Evolutionary conservation across 140 eudicot genomes (phyloP).

Genomic region (Flaveria floridana): DNA sequence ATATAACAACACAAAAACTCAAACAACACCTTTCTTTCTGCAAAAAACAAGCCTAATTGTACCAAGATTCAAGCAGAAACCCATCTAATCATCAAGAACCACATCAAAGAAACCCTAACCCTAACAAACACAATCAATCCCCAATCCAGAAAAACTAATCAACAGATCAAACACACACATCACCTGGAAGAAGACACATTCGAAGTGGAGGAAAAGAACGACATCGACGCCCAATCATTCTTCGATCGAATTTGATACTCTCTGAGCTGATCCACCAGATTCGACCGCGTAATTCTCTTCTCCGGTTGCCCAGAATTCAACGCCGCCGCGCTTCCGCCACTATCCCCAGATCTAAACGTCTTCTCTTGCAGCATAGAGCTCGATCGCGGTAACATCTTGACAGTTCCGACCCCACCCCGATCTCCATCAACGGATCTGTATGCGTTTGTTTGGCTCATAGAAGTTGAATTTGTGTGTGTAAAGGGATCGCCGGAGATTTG

Average conservation of each 20-base stretch:
- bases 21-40: background rate
- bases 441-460: conserved; percentile 31
- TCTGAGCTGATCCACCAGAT: conserved; percentile 93
- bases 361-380: conserved; percentile 28
- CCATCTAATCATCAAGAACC: background rate
- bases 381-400: conserved; percentile 67
- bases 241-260: conserved; percentile 93
- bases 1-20: background rate
- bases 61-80: background rate
- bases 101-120: conserved; percentile 24
- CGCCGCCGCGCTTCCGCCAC: conserved; percentile 28
- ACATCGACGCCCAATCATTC: conserved; percentile 94
- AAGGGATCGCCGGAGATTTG: background rate
- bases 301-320: conserved; percentile 20
- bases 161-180: background rate
- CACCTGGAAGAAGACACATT: conserved; percentile 79
- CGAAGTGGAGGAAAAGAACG: conserved; percentile 85
- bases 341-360: conserved; percentile 15
- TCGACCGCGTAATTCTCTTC: conserved; percentile 79
- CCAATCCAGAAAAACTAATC: conserved; percentile 3
- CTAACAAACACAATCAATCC: background rate
- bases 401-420: conserved; percentile 11
- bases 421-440: conserved; percentile 27
- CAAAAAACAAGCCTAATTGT: no score
- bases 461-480: background rate